Conservation (phyloP, 208 protist species). For the Wallacemonas rigidus region DNA sequence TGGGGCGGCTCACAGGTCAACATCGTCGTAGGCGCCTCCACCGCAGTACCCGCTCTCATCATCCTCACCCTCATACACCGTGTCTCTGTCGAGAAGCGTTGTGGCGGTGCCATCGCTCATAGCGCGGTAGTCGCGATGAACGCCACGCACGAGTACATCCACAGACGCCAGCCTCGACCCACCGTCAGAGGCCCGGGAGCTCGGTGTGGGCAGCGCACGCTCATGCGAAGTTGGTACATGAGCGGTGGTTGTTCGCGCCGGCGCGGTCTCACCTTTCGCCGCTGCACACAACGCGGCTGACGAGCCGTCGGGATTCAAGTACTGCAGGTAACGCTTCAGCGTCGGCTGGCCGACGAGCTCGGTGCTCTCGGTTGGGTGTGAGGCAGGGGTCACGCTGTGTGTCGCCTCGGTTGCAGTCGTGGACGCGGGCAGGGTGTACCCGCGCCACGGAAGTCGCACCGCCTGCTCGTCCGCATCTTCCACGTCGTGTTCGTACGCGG, state of each 20-base stretch:
- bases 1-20: not conserved
- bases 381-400: not conserved
- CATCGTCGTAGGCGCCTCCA: slow-evolving; percentile 1
- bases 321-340: slow-evolving; percentile 1
- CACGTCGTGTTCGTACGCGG: not conserved
- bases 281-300: not conserved
- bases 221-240: not conserved
- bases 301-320: not conserved
- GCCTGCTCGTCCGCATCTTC: not conserved
- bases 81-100: not conserved
- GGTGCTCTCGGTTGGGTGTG: not conserved
- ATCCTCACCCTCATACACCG: not conserved
- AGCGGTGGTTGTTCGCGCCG: not conserved
- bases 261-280: not conserved
- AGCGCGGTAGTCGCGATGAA: slow-evolving; percentile 7
- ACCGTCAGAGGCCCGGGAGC: not conserved
- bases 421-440: not conserved
- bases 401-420: not conserved
- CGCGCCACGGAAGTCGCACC: not conserved
- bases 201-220: not conserved
- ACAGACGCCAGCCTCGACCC: not conserved
- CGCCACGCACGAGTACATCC: not conserved
- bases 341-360: not conserved
- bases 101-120: slow-evolving; percentile 7
- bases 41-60: slow-evolving; percentile 1